Evolutionary conservation across 148 eudicot species (phyloP).

Genomic region (Silene latifolia): DNA sequence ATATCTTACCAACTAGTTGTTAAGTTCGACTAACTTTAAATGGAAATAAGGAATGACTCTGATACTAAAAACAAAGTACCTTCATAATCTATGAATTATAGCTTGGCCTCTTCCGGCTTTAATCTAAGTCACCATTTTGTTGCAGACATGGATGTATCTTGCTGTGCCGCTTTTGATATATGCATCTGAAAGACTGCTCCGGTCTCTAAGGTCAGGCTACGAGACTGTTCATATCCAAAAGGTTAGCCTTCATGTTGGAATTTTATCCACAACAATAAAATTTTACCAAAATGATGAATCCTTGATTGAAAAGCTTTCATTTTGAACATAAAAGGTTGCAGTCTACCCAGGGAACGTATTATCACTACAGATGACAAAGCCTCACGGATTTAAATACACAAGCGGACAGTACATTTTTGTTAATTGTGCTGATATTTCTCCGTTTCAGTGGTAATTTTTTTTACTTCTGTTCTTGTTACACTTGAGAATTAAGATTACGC

Average conservation of each 20-base stretch:
- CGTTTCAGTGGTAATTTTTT: conserved; percentile 38
- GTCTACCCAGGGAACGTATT: conserved; percentile 46
- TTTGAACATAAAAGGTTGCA: conserved; percentile 30
- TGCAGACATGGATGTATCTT: conserved; percentile 59
- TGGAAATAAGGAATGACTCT: no score
- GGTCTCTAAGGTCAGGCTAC: conserved; percentile 41
- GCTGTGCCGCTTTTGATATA: conserved; percentile 38
- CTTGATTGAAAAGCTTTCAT: background rate
- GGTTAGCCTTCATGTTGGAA: conserved; percentile 22
- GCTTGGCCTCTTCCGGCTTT: no score
- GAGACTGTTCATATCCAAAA: conserved; percentile 39
- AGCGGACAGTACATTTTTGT: conserved; percentile 50
- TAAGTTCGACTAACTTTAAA: no score
- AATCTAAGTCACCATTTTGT: background rate
- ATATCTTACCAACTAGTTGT: no score
- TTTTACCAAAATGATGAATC: background rate
- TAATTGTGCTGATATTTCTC: conserved; percentile 43
- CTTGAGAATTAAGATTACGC: background rate
- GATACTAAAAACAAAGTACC: no score
- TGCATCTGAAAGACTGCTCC: conserved; percentile 36
- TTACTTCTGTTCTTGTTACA: background rate
- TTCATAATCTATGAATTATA: no score
- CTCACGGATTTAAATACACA: conserved; percentile 41
- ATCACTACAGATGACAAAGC: conserved; percentile 35
- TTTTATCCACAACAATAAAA: background rate